Base-by-base conservation (phyloP, 768 basidiomycete genomes). In the Hericium erinaceus region DNA sequence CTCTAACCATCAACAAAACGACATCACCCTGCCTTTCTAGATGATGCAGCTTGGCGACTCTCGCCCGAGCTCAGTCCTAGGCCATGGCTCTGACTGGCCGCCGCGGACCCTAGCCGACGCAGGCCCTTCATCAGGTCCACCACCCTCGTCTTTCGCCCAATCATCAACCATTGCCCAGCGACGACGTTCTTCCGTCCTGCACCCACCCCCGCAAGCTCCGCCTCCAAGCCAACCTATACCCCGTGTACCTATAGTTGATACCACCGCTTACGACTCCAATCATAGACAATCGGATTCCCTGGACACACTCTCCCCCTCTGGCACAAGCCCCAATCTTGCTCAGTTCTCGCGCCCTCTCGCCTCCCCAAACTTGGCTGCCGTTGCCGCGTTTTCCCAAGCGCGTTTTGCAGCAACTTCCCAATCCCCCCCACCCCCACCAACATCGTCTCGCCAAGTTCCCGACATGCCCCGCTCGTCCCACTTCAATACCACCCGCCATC, bases 151-250 rank as follows among this genome's bases (percentile, higher is more conserved):
- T 18, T 63, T 77, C 60, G 18, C 56, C 44, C 66, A 57, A 57
- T 54, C 57, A 26, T 69, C 65, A 56, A 69, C 73, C 38, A 38
- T 61, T 22, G 54, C 61, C 48, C 77, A 79, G 60, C 82, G 86
- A 56, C 83, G 88, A 54, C 86, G 88, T 63, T 89, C 86, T 24
- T 82, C 83, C 55, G 83, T 80, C 57, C 78, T 81, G 12, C 77
- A 81, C 64, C 73, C 75, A 24, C 80, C 85, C 48, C 86, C 87
- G 6, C 80, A 84, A 40, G 82, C 73, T 2, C 88, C 88, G 18
- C 88, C 88, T 46, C 88, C 88, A 20, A 81, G 75, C 65, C 79
- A 82, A 63, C 88, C 88, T 52, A 89, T 90, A 58, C 88, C 88
- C 52, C 82, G 75, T 64, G 64, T 88, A 39, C 88, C 88, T 41